Percentiles rank a stretch among this genome's conserved stretches.
phyloP scores from a whole-genome alignment of 139 green algal genomes.

The Coelastrella sp. region DNA sequence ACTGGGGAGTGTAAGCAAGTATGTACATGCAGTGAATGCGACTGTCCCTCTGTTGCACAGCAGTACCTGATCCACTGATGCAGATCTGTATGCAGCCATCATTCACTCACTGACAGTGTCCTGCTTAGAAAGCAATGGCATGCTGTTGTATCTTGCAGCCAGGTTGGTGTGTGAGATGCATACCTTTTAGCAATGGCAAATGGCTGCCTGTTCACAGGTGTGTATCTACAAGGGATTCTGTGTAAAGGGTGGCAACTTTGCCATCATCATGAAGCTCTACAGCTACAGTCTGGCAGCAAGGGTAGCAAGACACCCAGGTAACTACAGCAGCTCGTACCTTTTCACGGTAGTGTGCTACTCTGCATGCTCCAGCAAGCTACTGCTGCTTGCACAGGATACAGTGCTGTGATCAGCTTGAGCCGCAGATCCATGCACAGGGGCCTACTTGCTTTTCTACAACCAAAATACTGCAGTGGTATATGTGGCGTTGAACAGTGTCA shows the following conservation, averaged over 20 bases:
- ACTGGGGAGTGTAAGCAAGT: conserved; percentile 52
- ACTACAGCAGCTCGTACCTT: neutral
- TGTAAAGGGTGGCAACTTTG: conserved; percentile 47
- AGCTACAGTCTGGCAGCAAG: conserved; percentile 42
- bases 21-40: neutral
- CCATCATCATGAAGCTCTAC: conserved; percentile 58
- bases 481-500: neutral
- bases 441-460: neutral
- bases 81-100: neutral
- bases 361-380: neutral
- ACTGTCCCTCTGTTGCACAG: no score
- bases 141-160: neutral
- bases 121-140: neutral
- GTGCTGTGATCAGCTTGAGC: neutral
- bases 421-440: neutral
- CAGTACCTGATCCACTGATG: neutral
- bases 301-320: conserved; percentile 29
- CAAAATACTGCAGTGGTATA: no score
- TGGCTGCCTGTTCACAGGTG: conserved; percentile 34
- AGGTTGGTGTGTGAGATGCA: no score
- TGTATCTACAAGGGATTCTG: conserved; percentile 51
- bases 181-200: no score
- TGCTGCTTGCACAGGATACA: neutral
- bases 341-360: neutral
- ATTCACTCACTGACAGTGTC: neutral